Percentiles rank a stretch among this genome's conserved stretches.
Conservation (phyloP, 2,329 filamentous ascomycete species). For the Microcyclosporella mali region DNA sequence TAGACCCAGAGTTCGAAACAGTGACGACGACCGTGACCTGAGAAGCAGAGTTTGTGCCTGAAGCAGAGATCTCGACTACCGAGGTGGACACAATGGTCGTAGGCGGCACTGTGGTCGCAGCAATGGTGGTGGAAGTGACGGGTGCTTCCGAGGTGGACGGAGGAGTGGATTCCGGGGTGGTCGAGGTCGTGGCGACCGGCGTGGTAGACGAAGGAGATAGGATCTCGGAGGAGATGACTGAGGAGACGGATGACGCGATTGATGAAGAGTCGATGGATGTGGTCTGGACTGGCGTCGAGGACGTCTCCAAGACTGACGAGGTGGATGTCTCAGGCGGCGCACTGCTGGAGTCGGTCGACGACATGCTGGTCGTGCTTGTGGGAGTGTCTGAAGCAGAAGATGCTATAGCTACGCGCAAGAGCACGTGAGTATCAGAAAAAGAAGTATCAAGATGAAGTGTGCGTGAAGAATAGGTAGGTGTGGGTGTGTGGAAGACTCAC, state of each 20-base stretch:
- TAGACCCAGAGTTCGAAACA: conserved; percentile 8
- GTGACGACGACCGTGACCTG: conserved; percentile 14
- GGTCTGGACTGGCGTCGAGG: too few species aligned
- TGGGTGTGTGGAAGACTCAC: too few species aligned
- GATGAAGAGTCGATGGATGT: conserved; percentile 8
- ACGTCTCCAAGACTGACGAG: too few species aligned
- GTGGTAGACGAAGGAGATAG: conserved; percentile 7
- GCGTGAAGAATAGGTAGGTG: too few species aligned
- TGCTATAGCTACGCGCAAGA: too few species aligned
- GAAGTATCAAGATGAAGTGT: too few species aligned
- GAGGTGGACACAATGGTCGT: conserved; percentile 17
- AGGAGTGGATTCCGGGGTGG: conserved; percentile 1
- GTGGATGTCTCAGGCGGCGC: not conserved
- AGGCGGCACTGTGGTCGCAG: conserved; percentile 16
- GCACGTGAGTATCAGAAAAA: too few species aligned
- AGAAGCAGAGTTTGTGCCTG: conserved; percentile 7
- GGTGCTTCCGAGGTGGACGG: not conserved
- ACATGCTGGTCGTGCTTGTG: too few species aligned
- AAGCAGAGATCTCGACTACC: too few species aligned
- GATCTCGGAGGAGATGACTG: conserved; percentile 11
- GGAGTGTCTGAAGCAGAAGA: too few species aligned
- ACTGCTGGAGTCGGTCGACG: too few species aligned
- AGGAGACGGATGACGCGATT: conserved; percentile 12
- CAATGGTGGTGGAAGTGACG: conserved; percentile 11
- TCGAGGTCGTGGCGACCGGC: conserved; percentile 4